Evolutionary conservation across 441 rosid genomes (phyloP).

Genomic region (Daphne laureola): DNA sequence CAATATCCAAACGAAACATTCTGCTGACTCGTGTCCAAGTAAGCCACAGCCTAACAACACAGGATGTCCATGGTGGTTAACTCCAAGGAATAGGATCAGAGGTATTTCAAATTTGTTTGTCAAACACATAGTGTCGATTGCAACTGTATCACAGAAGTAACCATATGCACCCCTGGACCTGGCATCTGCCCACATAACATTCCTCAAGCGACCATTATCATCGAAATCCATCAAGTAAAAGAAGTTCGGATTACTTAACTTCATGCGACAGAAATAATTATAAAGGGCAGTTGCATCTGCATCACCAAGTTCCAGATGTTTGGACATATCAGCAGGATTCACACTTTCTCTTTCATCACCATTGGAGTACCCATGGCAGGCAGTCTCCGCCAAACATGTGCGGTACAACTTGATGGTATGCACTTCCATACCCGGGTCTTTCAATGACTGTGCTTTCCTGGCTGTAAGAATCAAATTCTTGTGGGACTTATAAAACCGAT

Average conservation of each 20-base stretch:
- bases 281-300: slow-evolving; percentile 45
- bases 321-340: slow-evolving; percentile 24
- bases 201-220: slow-evolving; percentile 30
- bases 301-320: slow-evolving; percentile 41
- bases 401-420: slow-evolving; percentile 43
- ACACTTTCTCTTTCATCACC: slow-evolving; percentile 21
- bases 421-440: slow-evolving; percentile 32
- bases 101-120: slow-evolving; percentile 38
- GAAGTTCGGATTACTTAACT: slow-evolving; percentile 45
- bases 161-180: slow-evolving; percentile 30
- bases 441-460: slow-evolving; percentile 24
- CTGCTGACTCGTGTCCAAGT: slow-evolving; percentile 37
- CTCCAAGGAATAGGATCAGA: slow-evolving; percentile 35
- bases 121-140: slow-evolving; percentile 35
- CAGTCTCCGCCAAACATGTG: slow-evolving; percentile 23
- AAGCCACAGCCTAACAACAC: slow-evolving; percentile 44
- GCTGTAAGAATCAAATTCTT: slow-evolving; percentile 40
- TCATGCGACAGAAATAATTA: slow-evolving; percentile 45
- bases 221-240: slow-evolving; percentile 45
- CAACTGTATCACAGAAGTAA: slow-evolving; percentile 32
- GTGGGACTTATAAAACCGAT: slow-evolving; percentile 44
- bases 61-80: slow-evolving; percentile 44
- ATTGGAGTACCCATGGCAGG: slow-evolving; percentile 21
- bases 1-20: slow-evolving; percentile 43
- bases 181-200: slow-evolving; percentile 43